These are phyloP conservation scores for Ceratocystis cacaofunesta DNA, from an alignment of 2,329 filamentous ascomycete species.

Conservation along the genomic window DNA sequence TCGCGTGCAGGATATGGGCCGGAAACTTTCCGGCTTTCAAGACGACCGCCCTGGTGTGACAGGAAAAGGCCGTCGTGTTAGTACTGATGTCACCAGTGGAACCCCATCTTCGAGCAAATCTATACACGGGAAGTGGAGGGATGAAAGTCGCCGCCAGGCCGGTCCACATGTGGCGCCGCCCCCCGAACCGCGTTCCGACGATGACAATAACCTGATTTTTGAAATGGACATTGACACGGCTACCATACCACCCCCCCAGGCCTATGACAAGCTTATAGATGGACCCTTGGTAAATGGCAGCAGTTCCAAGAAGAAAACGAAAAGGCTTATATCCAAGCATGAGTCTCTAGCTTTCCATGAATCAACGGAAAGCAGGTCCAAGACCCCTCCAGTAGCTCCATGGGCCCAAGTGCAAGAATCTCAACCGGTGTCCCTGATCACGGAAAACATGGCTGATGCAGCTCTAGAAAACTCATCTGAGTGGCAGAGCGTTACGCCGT, in stretches of 20 bases:
- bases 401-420: slow-evolving; percentile 7
- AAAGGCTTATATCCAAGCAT: slow-evolving; percentile 1
- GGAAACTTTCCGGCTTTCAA: slow-evolving; percentile 47
- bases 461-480: slow-evolving; percentile 4
- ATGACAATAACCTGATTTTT: slow-evolving; percentile 14
- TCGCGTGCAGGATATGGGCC: slow-evolving; percentile 62
- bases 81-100: neutral
- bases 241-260: neutral
- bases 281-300: neutral
- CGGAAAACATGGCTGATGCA: slow-evolving; percentile 15
- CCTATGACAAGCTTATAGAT: neutral
- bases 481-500: slow-evolving; percentile 14
- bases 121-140: slow-evolving; percentile 32
- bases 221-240: slow-evolving; percentile 14
- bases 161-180: neutral
- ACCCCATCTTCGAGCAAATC: slow-evolving; percentile 28
- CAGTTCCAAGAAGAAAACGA: neutral
- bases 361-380: neutral
- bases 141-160: neutral
- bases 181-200: neutral
- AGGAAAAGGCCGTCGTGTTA: slow-evolving; percentile 29
- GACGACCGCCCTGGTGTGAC: slow-evolving; percentile 20
- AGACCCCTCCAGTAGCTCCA: slow-evolving; percentile 6
- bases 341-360: neutral
- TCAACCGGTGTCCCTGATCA: slow-evolving; percentile 3